Evolutionary conservation across 2,329 filamentous ascomycete species (phyloP).

Genomic region (Curvularia sp.): DNA sequence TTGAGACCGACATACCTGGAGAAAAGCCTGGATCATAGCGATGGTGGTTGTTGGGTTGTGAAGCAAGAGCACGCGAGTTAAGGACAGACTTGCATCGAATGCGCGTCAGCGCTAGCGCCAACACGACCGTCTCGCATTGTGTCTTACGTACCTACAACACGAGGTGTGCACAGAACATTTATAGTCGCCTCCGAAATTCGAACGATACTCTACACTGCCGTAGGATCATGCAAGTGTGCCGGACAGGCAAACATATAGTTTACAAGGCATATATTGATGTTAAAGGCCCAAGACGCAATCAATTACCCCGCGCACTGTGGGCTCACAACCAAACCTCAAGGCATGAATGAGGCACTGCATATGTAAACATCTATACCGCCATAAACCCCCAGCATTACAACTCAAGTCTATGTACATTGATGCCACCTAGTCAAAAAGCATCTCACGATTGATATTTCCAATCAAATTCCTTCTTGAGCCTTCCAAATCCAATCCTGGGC

Average conservation of each 20-base stretch:
- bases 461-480: slow-evolving; percentile 31
- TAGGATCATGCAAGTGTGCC: not conserved
- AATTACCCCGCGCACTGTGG: too few relatives aligned
- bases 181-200: not conserved
- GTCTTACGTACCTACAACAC: not conserved
- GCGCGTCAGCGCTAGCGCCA: slow-evolving; percentile 20
- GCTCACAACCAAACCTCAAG: too few relatives aligned
- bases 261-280: not conserved
- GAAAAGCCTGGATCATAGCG: slow-evolving; percentile 49
- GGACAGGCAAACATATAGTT: not conserved
- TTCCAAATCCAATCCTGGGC: slow-evolving; percentile 28
- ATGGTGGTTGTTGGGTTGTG: slow-evolving; percentile 14
- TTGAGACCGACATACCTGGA: slow-evolving; percentile 35
- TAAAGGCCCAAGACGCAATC: too few relatives aligned
- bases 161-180: not conserved
- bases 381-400: not conserved
- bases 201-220: not conserved
- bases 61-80: slow-evolving; percentile 28
- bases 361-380: too few relatives aligned
- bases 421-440: not conserved
- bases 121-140: not conserved
- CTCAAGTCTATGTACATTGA: not conserved
- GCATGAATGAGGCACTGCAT: too few relatives aligned
- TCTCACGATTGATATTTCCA: slow-evolving; percentile 6
- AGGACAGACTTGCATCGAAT: slow-evolving; percentile 33